Evolutionary conservation across 176 grass and related monocot genomes (phyloP).

Genomic region (Stipa capillata): DNA sequence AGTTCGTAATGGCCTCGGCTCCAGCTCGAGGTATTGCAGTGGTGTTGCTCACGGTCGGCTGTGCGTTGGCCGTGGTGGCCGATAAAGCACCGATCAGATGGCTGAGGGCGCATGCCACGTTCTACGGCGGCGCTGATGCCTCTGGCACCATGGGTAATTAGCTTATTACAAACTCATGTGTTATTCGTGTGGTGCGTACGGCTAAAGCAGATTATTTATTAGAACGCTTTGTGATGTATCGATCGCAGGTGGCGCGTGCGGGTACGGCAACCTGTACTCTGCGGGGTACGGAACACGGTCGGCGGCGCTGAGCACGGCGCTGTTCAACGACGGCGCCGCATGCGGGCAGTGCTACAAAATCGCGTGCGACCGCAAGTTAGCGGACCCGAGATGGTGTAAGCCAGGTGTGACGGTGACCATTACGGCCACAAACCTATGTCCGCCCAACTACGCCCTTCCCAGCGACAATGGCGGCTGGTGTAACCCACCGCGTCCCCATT

Average conservation of each 20-base stretch:
- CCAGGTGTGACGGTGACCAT: slow-evolving; percentile 18
- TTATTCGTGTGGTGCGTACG: too few species aligned
- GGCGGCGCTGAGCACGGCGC: slow-evolving; percentile 32
- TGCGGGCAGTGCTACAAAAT: slow-evolving; percentile 60
- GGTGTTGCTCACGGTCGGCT: not conserved
- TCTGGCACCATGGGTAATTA: slow-evolving; percentile 32
- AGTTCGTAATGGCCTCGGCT: not conserved
- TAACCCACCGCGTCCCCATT: slow-evolving; percentile 47
- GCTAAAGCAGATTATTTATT: too few species aligned
- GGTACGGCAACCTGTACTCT: slow-evolving; percentile 46
- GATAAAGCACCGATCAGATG: not conserved
- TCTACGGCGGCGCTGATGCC: slow-evolving; percentile 26
- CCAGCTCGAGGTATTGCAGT: not conserved
- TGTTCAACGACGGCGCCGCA: slow-evolving; percentile 46
- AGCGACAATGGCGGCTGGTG: slow-evolving; percentile 69
- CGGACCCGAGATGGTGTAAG: not conserved
- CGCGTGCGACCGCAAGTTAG: slow-evolving; percentile 2
- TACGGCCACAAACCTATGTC: slow-evolving; percentile 73
- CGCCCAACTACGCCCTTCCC: slow-evolving; percentile 54
- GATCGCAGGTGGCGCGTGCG: slow-evolving; percentile 30
- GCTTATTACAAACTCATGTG: too few species aligned
- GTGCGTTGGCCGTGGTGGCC: not conserved
- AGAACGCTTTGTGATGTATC: too few species aligned
- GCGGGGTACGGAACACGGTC: slow-evolving; percentile 22
- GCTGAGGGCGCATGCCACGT: slow-evolving; percentile 2